Evolutionary conservation across 768 basidiomycete genomes (phyloP).

Genomic region (Mycena kentingensis): DNA sequence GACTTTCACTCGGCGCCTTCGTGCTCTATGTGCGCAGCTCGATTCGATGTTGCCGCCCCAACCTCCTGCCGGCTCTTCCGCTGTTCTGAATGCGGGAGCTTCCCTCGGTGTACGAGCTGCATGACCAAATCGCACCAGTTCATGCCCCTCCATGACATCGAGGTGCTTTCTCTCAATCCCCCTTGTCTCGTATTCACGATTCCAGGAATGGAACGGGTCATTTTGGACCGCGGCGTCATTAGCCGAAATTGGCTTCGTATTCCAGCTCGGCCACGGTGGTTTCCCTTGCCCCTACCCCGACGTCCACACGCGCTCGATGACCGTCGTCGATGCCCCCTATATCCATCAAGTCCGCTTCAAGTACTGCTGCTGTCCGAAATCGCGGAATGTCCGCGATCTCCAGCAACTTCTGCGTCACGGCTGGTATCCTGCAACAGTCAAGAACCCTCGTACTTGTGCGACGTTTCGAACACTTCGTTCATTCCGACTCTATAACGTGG

Average conservation of each 20-base stretch:
- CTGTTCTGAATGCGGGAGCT: conserved; percentile 5
- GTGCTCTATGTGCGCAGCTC: background rate
- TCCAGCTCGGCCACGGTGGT: conserved; percentile 6
- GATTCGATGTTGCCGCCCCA: background rate
- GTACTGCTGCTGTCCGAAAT: conserved; percentile 2
- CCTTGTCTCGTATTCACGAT: background rate
- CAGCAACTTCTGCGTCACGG: conserved; percentile 1
- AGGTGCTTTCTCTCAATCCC: background rate
- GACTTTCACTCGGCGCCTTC: background rate
- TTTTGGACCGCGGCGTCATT: background rate
- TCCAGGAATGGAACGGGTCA: conserved; percentile 4
- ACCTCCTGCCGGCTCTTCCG: background rate
- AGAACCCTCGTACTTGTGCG: background rate
- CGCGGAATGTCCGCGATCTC: background rate
- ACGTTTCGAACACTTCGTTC: background rate
- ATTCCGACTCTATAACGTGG: background rate
- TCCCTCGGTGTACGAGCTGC: conserved; percentile 5
- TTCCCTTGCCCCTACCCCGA: conserved; percentile 4
- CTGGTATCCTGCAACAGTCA: conserved; percentile 4
- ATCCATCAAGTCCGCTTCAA: background rate
- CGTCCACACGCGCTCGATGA: background rate
- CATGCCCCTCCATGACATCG: background rate
- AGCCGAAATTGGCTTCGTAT: background rate
- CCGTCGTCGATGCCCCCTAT: background rate
- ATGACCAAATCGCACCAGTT: background rate